Evolutionary conservation across 2,329 filamentous ascomycete genomes (phyloP).

Genomic region (Fusarium pininemorale): DNA sequence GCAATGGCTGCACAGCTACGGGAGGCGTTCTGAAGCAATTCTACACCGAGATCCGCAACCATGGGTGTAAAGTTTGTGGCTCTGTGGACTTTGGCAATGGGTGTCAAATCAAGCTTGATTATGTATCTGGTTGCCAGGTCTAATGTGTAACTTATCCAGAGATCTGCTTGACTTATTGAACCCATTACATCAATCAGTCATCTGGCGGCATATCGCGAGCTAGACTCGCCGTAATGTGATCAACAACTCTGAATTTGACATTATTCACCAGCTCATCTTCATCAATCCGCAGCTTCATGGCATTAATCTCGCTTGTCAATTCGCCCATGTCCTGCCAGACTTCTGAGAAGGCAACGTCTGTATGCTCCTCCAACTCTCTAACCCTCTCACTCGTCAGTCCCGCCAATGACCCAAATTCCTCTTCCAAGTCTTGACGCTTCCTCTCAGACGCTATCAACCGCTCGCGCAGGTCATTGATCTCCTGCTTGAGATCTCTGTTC

Average conservation of each 20-base stretch:
- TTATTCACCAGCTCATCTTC: constrained; percentile 1
- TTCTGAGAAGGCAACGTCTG: not conserved
- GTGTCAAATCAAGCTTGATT: no score
- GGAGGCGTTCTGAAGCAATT: no score
- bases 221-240: not conserved
- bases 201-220: not conserved
- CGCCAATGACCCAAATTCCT: not conserved
- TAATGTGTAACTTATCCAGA: no score
- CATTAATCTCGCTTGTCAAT: not conserved
- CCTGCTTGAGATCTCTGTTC: constrained; percentile 3
- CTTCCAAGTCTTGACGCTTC: not conserved
- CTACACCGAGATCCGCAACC: no score
- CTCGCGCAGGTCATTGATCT: constrained; percentile 1
- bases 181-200: no score
- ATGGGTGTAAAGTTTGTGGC: no score
- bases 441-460: not conserved
- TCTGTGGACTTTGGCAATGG: no score
- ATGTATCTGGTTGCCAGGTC: no score
- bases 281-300: not conserved
- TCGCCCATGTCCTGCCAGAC: not conserved
- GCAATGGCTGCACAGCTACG: no score
- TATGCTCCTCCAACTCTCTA: not conserved
- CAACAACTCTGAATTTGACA: constrained; percentile 1
- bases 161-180: no score
- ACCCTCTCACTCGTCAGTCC: not conserved